A percentile compares a stretch with the other conserved stretches of the same genome.
These are phyloP conservation scores for Vitis rotundifolia DNA, from an alignment of 164 flowering plant genomes.

Conservation along the genomic window DNA sequence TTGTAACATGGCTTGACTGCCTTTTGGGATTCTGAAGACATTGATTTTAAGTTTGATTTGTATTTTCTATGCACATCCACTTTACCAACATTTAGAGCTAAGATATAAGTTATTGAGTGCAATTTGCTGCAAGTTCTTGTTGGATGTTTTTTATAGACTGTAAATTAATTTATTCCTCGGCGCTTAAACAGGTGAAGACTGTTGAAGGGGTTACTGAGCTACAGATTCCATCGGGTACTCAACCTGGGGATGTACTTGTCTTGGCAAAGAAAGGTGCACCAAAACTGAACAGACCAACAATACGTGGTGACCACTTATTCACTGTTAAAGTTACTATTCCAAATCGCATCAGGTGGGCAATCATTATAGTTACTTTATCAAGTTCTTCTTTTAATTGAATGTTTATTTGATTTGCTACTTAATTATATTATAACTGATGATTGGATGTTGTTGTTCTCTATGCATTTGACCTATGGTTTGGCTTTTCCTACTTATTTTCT, in stretches of 20 bases:
- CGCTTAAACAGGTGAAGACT: slow-evolving; percentile 70
- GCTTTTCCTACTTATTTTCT: not conserved
- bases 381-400: no score
- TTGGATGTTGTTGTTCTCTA: no score
- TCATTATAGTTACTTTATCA: not conserved
- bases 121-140: no score
- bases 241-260: slow-evolving; percentile 91
- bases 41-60: not conserved
- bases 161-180: slow-evolving; percentile 6
- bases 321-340: slow-evolving; percentile 82
- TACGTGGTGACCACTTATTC: slow-evolving; percentile 97
- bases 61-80: not conserved
- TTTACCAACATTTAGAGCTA: not conserved
- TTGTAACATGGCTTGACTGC: not conserved
- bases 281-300: slow-evolving; percentile 82
- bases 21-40: not conserved
- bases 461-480: no score
- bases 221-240: slow-evolving; percentile 90
- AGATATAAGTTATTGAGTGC: no score
- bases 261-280: slow-evolving; percentile 91
- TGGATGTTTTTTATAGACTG: no score
- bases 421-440: no score
- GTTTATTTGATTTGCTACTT: not conserved
- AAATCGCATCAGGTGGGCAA: slow-evolving; percentile 69
- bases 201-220: slow-evolving; percentile 81